These are phyloP conservation scores for Solanum virginianum DNA, from an alignment of 257 asterid genomes.

Conservation along the genomic window DNA sequence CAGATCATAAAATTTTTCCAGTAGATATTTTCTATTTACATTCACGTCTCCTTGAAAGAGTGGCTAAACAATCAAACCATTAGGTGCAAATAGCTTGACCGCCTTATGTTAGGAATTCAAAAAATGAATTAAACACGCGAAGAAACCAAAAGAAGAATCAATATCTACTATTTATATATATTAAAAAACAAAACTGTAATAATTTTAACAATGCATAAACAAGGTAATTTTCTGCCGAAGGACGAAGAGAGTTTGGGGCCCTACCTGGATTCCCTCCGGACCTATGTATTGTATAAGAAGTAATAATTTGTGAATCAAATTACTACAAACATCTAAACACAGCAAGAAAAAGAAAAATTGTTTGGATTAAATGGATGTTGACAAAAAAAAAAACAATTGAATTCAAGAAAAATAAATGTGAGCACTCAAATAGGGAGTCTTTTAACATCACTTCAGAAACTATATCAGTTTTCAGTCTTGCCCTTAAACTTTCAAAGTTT, in stretches of 20 bases:
- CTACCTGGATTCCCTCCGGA: not conserved
- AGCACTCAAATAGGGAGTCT: not conserved
- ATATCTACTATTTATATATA: not conserved
- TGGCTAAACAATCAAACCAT: not conserved
- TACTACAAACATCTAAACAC: not conserved
- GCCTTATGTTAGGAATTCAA: not conserved
- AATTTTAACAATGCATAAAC: not conserved
- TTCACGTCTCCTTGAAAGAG: not conserved
- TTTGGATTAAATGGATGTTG: not conserved
- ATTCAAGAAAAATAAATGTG: not conserved
- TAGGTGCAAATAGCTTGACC: not conserved
- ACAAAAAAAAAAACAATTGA: not conserved
- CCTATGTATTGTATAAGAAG: not conserved
- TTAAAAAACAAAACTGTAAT: not conserved
- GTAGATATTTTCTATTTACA: not conserved
- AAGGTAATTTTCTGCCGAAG: not conserved
- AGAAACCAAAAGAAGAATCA: not conserved
- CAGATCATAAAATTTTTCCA: not conserved
- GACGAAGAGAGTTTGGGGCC: not conserved
- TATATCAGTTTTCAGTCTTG: not conserved
- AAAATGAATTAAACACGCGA: not conserved
- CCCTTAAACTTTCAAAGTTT: slow-evolving; percentile 8
- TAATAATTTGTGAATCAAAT: not conserved
- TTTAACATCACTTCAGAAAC: not conserved
- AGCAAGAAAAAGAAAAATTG: not conserved